phyloP scores from a whole-genome alignment of 1,139 yeast species.

The Yamadazyma kanchanaburiensis region DNA sequence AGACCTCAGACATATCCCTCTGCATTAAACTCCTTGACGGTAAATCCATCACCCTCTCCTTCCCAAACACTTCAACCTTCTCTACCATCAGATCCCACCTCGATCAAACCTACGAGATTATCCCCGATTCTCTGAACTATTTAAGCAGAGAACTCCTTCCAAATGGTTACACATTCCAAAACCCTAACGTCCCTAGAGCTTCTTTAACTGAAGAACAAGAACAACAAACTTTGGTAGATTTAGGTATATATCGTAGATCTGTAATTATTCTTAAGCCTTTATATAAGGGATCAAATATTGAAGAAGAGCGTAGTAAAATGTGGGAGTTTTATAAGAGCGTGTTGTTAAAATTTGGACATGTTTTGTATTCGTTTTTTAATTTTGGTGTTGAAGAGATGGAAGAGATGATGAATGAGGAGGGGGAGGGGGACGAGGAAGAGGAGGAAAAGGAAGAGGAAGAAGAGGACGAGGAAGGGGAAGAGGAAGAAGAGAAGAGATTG shows the following conservation, averaged over 20 bases:
- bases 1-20: no score
- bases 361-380: constrained; percentile 41
- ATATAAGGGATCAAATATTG: constrained; percentile 19
- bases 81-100: no score
- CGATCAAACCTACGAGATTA: no score
- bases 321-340: constrained; percentile 3
- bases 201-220: constrained; percentile 53
- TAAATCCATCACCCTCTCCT: constrained; percentile 40
- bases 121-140: no score
- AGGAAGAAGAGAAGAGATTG: no score
- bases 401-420: neutral
- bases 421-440: neutral
- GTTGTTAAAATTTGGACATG: constrained; percentile 22
- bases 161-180: constrained; percentile 34
- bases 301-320: constrained; percentile 4
- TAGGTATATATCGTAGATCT: constrained; percentile 63
- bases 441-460: neutral
- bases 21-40: constrained; percentile 50
- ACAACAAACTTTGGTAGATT: constrained; percentile 37
- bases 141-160: no score
- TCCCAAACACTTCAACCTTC: no score
- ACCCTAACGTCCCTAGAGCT: constrained; percentile 34
- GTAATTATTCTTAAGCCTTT: constrained; percentile 62
- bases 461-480: neutral
- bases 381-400: constrained; percentile 26